Base-by-base conservation (phyloP, 495 filamentous ascomycete species). In the Hypomontagnella submonticulosa region DNA sequence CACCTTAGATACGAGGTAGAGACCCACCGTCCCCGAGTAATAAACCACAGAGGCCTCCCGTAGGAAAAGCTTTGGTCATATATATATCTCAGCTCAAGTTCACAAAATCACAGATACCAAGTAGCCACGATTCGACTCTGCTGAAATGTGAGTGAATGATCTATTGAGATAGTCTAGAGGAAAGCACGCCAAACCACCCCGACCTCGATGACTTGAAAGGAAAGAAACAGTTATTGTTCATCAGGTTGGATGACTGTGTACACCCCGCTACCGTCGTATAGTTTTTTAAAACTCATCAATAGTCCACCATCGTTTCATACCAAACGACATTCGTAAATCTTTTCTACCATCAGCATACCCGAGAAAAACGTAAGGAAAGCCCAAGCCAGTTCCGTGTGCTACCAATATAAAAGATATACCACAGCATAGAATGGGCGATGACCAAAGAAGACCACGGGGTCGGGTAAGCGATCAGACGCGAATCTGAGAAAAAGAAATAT, bases 101-200 rank as follows among this genome's bases (percentile, higher is more conserved):
- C 27, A 8, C 57, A 15, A 27, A 15, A 4, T 61, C 49, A 53
- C 57, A 27, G 9, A 11, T 10, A 38, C 15, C 3, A 30, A 16
- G 36, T 38, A 16, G 23, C 16, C 20, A 34, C 3, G 15, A 47
- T 19, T 10, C 37, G 4, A 59, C 9, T n/a, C 32, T 43, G 46
- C 11, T 38, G n/a, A 59, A 48, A 51, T 46, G 36, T 41, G 48
- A 63, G 19, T 44, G 13, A 64, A 23, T 61, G 36, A 32, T 69
- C 60, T 64, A 63, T 69, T 64, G 59, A 57, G 49, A 54, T 40
- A 49, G 38, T 64, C 55, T 69, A 69, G 55, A 64, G 50, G 50
- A 64, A 64, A 61, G 16, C 60, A 61, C 42, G 33, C 60, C 43
- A 59, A 56, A 40, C 55, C 60, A 44, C 33, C 55, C 49, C 44